Conservation (phyloP, 2,329 filamentous ascomycete genomes). For the Ciborinia camelliae region DNA sequence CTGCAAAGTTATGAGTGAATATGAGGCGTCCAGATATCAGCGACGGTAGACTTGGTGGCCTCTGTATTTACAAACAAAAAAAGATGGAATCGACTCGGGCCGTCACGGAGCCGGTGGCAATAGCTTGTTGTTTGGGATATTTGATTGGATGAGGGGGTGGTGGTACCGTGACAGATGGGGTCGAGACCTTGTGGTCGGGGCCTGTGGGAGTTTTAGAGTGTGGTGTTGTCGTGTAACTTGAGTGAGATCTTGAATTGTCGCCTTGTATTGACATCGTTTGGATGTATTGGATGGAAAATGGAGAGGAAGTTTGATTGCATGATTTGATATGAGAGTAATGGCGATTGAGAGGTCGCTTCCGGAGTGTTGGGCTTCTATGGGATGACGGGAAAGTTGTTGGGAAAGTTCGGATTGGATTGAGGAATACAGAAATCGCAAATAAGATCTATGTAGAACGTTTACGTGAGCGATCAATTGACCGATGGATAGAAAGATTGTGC, state of each 20-base stretch:
- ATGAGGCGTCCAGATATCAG: not conserved
- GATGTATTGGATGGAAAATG: not conserved
- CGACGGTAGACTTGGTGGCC: not conserved
- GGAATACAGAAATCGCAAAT: not conserved
- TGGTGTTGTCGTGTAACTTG: not conserved
- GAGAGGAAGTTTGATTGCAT: not conserved
- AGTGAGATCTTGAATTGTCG: not conserved
- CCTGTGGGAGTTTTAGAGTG: not conserved
- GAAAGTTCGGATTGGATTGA: not conserved
- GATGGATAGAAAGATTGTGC: not conserved
- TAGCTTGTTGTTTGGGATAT: not conserved
- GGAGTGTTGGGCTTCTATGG: slow-evolving; percentile 5
- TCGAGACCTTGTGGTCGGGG: slow-evolving; percentile 8
- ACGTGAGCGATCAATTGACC: not conserved
- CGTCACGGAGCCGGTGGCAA: slow-evolving; percentile 9
- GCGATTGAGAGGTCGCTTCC: slow-evolving; percentile 5
- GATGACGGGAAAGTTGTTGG: slow-evolving; percentile 13
- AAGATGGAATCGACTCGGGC: not conserved
- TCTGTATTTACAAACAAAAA: not conserved
- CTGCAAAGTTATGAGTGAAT: not conserved
- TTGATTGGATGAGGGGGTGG: slow-evolving; percentile 6
- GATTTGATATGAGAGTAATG: not conserved
- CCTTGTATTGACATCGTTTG: not conserved
- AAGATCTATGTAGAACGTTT: slow-evolving; percentile 2
- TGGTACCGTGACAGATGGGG: slow-evolving; percentile 9